A percentile compares a stretch with the other conserved stretches of the same genome.
Conservation (phyloP, 2,329 filamentous ascomycete species). For the Pyrenophora teres region DNA sequence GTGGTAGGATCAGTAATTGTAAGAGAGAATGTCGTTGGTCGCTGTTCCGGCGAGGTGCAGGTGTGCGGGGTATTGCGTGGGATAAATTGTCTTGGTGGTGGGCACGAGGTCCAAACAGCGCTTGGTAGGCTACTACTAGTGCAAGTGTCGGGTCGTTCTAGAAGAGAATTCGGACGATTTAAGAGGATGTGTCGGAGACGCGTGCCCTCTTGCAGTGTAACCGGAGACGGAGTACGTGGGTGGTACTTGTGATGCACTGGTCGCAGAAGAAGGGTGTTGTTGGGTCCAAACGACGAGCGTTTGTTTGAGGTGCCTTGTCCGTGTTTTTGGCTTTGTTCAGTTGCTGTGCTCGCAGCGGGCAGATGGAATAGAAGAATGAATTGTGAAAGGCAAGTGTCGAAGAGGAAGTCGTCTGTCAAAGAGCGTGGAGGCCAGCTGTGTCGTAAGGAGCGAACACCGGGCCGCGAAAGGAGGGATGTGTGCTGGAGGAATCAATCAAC, state of each 20-base stretch:
- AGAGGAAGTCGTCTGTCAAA: constrained; percentile 41
- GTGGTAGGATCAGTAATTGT: constrained; percentile 41
- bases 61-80: constrained; percentile 42
- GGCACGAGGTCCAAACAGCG: constrained; percentile 28
- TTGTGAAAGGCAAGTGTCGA: constrained; percentile 19
- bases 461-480: constrained; percentile 36
- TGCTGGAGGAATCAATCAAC: constrained; percentile 34
- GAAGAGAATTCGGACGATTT: constrained; percentile 27
- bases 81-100: constrained; percentile 40
- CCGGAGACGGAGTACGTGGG: constrained; percentile 27
- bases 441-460: constrained; percentile 50
- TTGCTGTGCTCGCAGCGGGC: constrained; percentile 40
- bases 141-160: constrained; percentile 27
- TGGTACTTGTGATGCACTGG: constrained; percentile 36
- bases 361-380: constrained; percentile 9
- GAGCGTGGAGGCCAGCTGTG: constrained; percentile 43
- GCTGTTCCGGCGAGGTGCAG: constrained; percentile 31
- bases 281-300: constrained; percentile 10
- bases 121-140: constrained; percentile 22
- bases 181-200: constrained; percentile 29
- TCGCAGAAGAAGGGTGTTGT: constrained; percentile 16
- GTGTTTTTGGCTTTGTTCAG: constrained; percentile 13
- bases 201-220: constrained; percentile 36
- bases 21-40: constrained; percentile 28
- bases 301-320: background rate